Evolutionary conservation across 495 filamentous ascomycete species (phyloP).

Genomic region (Hapsidospora chrysogenum): DNA sequence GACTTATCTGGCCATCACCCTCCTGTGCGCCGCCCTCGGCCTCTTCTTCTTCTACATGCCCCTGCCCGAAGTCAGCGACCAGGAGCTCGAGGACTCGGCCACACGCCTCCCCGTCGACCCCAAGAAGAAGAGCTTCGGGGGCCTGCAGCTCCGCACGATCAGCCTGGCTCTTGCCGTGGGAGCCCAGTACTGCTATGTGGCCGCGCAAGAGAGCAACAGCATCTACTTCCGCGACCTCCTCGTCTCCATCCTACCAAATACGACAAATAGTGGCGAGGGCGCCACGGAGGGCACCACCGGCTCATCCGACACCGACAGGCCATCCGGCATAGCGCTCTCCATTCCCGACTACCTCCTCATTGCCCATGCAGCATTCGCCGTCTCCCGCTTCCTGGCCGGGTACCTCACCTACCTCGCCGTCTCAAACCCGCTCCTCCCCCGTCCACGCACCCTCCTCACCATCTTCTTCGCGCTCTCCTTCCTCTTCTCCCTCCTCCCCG

Average conservation of each 20-base stretch:
- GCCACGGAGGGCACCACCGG: slow-evolving; percentile 16
- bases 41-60: slow-evolving; percentile 43
- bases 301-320: slow-evolving; percentile 20
- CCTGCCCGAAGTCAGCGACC: slow-evolving; percentile 32
- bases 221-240: slow-evolving; percentile 41
- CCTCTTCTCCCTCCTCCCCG: slow-evolving; percentile 19
- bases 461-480: slow-evolving; percentile 27
- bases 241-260: slow-evolving; percentile 18
- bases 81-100: slow-evolving; percentile 28
- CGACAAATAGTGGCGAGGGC: slow-evolving; percentile 17
- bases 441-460: slow-evolving; percentile 37
- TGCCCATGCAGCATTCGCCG: slow-evolving; percentile 27
- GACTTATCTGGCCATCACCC: slow-evolving; percentile 58
- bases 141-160: slow-evolving; percentile 20
- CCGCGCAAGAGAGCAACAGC: slow-evolving; percentile 52
- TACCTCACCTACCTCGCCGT: slow-evolving; percentile 33
- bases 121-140: slow-evolving; percentile 15
- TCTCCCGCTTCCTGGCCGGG: slow-evolving; percentile 29
- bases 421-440: slow-evolving; percentile 21
- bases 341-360: slow-evolving; percentile 33
- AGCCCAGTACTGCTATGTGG: slow-evolving; percentile 61
- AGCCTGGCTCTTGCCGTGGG: slow-evolving; percentile 43
- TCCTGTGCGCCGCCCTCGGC: slow-evolving; percentile 50
- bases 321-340: slow-evolving; percentile 33
- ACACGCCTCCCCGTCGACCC: slow-evolving; percentile 22